Base-by-base conservation (phyloP, 1,139 yeast species). In the Debaryomycetaceae sp. region DNA sequence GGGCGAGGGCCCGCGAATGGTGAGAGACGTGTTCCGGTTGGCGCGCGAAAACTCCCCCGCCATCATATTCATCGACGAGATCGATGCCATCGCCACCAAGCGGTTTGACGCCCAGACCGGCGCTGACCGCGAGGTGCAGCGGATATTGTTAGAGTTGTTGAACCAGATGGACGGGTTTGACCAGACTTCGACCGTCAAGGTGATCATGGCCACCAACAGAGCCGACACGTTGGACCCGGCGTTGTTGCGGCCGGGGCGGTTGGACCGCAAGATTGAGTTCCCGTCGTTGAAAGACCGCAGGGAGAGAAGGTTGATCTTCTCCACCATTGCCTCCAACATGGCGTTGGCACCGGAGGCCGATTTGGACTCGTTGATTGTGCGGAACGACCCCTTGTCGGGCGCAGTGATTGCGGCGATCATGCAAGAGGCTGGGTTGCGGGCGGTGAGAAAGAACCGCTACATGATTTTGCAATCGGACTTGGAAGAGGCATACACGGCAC, bases 1-100 rank as follows among this genome's bases (percentile, higher is more conserved):
- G 36, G 99, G 99, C 58, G 99, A 93, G 65, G 98, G 99, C 48
- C 97, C 98, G 38, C 78, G 99, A 65, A 91, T 93, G 97, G 98
- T 91, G 23, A 81, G 98, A 60, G 98, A 93, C 56, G 97, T 91
- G 28, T 93, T 93, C 66, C 73, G 97, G 52, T 71, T 93, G 43
- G 99, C 99, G 2, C 76, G 98, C 49, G 99, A 93, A 55, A 91
- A 93, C 62, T 78, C 96, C 0, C 99, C 99, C 8, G 78, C 96
- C 10, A 93, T 91, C 51, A 91, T 91, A 43, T 91, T 91, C 59
- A 91, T 91, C 49, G 99, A 93, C 67, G 99, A 93, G 65, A 85
- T 93, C 48, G 99, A 93, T 64, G 96, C 99, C 24, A 93, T 93
- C 59, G 99, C 98, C 31, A 91, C 98, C 23, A 93, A 91, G 62